Conservation (phyloP, 225 moss, liverwort and hornwort species). For the Pseudisothecium myosuroides region DNA sequence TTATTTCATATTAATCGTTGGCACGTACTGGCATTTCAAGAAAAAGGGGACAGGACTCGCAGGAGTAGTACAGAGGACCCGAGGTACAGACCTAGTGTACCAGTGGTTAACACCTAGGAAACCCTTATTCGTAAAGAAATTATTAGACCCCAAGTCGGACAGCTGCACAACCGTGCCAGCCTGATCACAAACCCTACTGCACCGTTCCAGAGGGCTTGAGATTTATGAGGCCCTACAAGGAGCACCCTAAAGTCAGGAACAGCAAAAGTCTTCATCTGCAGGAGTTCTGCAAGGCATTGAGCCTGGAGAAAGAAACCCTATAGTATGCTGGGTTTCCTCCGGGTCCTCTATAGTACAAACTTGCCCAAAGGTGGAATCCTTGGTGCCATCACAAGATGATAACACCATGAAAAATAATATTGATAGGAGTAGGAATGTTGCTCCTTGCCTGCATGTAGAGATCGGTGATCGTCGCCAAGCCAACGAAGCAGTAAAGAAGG, state of each 20-base stretch:
- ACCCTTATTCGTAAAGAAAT: not conserved
- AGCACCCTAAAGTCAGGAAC: not conserved
- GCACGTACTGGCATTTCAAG: not conserved
- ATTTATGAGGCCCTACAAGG: not conserved
- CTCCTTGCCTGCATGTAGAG: slow-evolving; percentile 50
- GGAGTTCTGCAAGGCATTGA: not conserved
- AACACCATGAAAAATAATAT: not conserved
- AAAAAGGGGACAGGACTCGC: not conserved
- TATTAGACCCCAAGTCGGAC: not conserved
- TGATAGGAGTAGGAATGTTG: not conserved
- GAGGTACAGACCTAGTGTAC: not conserved
- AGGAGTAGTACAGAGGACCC: not conserved
- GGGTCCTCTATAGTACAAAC: not conserved
- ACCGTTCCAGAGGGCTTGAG: not conserved
- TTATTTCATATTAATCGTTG: not conserved
- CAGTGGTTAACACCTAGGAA: not conserved
- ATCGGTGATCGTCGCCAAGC: slow-evolving; percentile 67
- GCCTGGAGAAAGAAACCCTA: not conserved
- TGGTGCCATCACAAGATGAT: not conserved
- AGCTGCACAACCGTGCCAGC: not conserved
- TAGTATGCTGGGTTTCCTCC: not conserved
- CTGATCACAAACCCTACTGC: not conserved
- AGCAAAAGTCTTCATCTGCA: not conserved
- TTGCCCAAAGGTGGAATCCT: not conserved
- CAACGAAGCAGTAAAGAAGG: slow-evolving; percentile 77